A percentile compares a stretch with the other conserved stretches of the same genome.
phyloP scores from a whole-genome alignment of 176 grass and related monocot genomes.

The Aegilops tauschii region DNA sequence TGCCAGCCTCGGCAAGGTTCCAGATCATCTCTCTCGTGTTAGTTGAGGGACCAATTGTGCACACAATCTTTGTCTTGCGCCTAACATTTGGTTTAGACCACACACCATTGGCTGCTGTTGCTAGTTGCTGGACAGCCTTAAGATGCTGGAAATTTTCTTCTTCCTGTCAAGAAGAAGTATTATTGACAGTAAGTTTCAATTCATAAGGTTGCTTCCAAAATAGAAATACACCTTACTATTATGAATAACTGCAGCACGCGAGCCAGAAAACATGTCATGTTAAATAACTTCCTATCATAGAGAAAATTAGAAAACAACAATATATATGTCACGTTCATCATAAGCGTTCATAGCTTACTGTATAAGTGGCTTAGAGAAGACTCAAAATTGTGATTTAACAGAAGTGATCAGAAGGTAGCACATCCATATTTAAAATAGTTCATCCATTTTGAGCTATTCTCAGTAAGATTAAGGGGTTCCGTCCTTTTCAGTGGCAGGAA shows the following conservation, averaged over 20 bases:
- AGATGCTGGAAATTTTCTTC: slow-evolving; percentile 82
- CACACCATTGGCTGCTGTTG: slow-evolving; percentile 49
- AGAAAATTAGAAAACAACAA: neutral
- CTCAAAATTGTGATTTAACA: neutral
- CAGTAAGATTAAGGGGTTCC: neutral
- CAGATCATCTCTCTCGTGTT: slow-evolving; percentile 96
- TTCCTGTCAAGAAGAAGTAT: slow-evolving; percentile 46
- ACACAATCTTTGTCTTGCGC: slow-evolving; percentile 96
- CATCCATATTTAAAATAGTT: neutral
- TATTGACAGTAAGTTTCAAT: slow-evolving; percentile 15
- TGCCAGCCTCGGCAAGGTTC: slow-evolving; percentile 83
- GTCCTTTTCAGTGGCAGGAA: neutral
- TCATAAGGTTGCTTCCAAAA: slow-evolving; percentile 13
- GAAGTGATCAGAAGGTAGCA: slow-evolving; percentile 3
- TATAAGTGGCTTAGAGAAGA: neutral
- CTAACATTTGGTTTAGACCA: slow-evolving; percentile 87
- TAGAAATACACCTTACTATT: neutral
- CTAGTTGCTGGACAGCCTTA: slow-evolving; percentile 70
- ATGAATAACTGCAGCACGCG: neutral
- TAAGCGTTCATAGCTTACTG: slow-evolving; percentile 3
- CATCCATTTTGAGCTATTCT: neutral
- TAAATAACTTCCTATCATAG: neutral
- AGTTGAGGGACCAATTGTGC: slow-evolving; percentile 96
- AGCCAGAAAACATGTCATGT: neutral
- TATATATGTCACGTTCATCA: neutral